Percentiles rank a stretch among this genome's conserved stretches.
phyloP scores from a whole-genome alignment of 805 yeast genomes.

The Nadsonia fulvescens region DNA sequence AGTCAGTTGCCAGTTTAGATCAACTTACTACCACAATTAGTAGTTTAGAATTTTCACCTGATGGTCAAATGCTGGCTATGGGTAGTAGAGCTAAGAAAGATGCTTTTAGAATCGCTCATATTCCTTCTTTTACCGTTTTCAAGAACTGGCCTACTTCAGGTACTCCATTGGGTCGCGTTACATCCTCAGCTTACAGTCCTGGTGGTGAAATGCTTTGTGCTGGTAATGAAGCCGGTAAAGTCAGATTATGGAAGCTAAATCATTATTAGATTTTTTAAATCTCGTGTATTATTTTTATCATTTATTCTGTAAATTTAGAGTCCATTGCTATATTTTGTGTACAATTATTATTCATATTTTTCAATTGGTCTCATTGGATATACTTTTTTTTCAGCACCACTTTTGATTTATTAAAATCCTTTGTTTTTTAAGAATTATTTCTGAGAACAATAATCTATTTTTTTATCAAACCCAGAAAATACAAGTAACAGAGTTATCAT shows the following conservation, averaged over 20 bases:
- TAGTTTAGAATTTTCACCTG: slow-evolving; percentile 53
- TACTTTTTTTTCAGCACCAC: no score
- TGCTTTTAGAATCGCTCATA: slow-evolving; percentile 68
- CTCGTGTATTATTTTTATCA: background rate
- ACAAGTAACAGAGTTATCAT: no score
- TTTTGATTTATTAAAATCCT: no score
- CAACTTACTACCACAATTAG: slow-evolving; percentile 72
- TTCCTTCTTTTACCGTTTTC: slow-evolving; percentile 74
- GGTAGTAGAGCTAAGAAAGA: slow-evolving; percentile 78
- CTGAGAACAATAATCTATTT: no score
- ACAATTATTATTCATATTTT: no score
- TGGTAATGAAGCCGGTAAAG: slow-evolving; percentile 84
- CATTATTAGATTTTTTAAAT: slow-evolving; percentile 41
- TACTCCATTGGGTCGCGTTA: slow-evolving; percentile 91
- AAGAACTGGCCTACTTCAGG: slow-evolving; percentile 95
- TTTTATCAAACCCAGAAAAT: no score
- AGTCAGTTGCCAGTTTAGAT: slow-evolving; percentile 50
- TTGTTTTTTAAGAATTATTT: no score
- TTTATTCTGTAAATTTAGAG: slow-evolving; percentile 3
- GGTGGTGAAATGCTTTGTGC: slow-evolving; percentile 67
- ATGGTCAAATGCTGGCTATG: slow-evolving; percentile 76
- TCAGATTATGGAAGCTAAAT: slow-evolving; percentile 73
- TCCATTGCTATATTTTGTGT: slow-evolving; percentile 1
- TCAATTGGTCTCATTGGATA: no score
- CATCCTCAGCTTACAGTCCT: slow-evolving; percentile 63